These are phyloP conservation scores for Aphanomyces invadans DNA, from an alignment of 352 stramenopile genomes.

Conservation along the genomic window DNA sequence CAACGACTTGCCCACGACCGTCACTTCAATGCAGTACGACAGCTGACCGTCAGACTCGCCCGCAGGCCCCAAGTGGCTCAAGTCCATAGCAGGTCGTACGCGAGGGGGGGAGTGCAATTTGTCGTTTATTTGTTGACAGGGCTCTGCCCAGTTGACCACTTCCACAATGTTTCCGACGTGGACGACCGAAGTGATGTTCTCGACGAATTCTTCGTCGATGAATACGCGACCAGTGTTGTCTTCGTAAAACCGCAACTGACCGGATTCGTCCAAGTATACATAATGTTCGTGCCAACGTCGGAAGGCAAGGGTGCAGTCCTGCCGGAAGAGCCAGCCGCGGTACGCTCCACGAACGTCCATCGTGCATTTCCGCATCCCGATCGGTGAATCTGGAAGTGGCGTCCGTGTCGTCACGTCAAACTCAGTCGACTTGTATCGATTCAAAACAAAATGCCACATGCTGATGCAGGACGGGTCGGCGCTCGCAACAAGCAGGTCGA, in stretches of 20 bases:
- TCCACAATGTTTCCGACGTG: conserved; percentile 19
- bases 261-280: conserved; percentile 67
- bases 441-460: neutral
- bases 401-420: neutral
- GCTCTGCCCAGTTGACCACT: conserved; percentile 16
- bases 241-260: conserved; percentile 36
- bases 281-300: conserved; percentile 72
- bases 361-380: conserved; percentile 14
- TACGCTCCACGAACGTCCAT: conserved; percentile 41
- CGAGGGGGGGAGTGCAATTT: too few relatives aligned
- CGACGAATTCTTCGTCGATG: conserved; percentile 19
- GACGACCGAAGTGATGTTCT: conserved; percentile 10
- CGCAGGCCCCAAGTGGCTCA: conserved; percentile 12
- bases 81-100: too few relatives aligned
- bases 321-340: conserved; percentile 77
- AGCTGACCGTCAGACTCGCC: neutral
- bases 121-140: too few relatives aligned
- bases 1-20: neutral
- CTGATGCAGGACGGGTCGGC: neutral
- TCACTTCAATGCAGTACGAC: conserved; percentile 24
- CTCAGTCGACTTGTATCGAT: neutral
- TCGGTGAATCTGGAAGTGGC: neutral
- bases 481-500: neutral
- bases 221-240: conserved; percentile 11
- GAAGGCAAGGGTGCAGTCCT: conserved; percentile 79